phyloP scores from a whole-genome alignment of 768 basidiomycete genomes.

The Gymnopilus dilepis region DNA sequence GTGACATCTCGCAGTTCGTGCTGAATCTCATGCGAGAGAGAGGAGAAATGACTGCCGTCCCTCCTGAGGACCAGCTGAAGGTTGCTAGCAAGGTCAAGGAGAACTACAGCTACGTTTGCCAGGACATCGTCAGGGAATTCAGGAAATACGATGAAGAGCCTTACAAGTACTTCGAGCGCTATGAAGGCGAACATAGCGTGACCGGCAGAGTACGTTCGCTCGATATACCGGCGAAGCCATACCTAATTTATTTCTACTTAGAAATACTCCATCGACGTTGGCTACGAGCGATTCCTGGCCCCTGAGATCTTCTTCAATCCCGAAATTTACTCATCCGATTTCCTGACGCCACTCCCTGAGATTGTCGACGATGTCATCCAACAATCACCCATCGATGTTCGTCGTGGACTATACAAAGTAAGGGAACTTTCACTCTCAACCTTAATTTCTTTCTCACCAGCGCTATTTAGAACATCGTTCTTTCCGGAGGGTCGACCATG shows the following conservation, averaged over 20 bases:
- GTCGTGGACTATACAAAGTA: constrained; percentile 95
- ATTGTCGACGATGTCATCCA: constrained; percentile 97
- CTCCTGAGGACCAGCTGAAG: constrained; percentile 92
- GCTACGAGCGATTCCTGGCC: constrained; percentile 98
- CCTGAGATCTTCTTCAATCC: constrained; percentile 99
- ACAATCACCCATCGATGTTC: constrained; percentile 94
- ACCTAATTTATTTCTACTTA: constrained; percentile 31
- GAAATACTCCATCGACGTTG: constrained; percentile 95
- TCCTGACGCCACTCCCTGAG: constrained; percentile 93
- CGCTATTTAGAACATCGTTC: constrained; percentile 82
- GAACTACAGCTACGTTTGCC: constrained; percentile 97
- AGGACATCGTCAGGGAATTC: constrained; percentile 99
- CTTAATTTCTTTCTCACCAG: neutral
- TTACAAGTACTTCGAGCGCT: constrained; percentile 92
- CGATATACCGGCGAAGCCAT: neutral
- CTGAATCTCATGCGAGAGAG: constrained; percentile 95
- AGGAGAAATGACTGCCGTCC: constrained; percentile 88
- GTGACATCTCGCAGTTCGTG: constrained; percentile 96
- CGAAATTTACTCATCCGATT: constrained; percentile 97
- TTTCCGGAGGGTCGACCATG: constrained; percentile 98
- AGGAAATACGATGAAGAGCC: constrained; percentile 98
- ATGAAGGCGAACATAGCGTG: constrained; percentile 91
- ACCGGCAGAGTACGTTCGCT: constrained; percentile 76
- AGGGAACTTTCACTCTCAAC: constrained; percentile 5
- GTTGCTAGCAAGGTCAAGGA: constrained; percentile 96